These are phyloP conservation scores for Lecanosticta acicola DNA, from an alignment of 2,329 filamentous ascomycete genomes.

Conservation along the genomic window DNA sequence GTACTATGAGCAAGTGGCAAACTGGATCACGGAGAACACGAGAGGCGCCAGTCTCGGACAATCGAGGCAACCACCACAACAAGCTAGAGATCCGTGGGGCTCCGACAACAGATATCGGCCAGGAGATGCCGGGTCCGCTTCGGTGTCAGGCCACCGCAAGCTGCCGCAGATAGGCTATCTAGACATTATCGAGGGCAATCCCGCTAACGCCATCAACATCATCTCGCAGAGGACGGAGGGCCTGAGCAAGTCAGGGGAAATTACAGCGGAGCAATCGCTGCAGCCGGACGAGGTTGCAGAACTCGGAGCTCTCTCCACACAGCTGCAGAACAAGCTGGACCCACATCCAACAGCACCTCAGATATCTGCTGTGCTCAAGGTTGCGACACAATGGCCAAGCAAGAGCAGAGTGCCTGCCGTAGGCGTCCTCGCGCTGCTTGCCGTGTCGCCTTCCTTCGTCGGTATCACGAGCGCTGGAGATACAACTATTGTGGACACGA, in stretches of 20 bases:
- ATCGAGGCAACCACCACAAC: conserved; percentile 36
- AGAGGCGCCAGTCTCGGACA: conserved; percentile 74
- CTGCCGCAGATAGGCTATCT: conserved; percentile 29
- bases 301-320: conserved; percentile 56
- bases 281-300: conserved; percentile 64
- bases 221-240: conserved; percentile 63
- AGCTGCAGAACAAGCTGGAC: conserved; percentile 54
- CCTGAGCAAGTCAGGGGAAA: conserved; percentile 50
- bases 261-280: conserved; percentile 53
- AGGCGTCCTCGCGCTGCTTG: conserved; percentile 79
- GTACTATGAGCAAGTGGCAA: conserved; percentile 86
- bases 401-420: conserved; percentile 75
- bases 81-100: conserved; percentile 67
- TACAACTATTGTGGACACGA: conserved; percentile 54
- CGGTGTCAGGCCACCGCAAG: conserved; percentile 23
- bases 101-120: conserved; percentile 74
- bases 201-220: conserved; percentile 49
- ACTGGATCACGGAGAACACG: conserved; percentile 87
- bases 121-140: conserved; percentile 50
- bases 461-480: conserved; percentile 49
- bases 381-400: conserved; percentile 74
- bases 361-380: conserved; percentile 56
- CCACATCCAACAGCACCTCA: conserved; percentile 35
- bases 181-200: conserved; percentile 31
- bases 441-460: conserved; percentile 62